Base-by-base conservation (phyloP, 345 rosid species). In the Hibiscus syriacus region DNA sequence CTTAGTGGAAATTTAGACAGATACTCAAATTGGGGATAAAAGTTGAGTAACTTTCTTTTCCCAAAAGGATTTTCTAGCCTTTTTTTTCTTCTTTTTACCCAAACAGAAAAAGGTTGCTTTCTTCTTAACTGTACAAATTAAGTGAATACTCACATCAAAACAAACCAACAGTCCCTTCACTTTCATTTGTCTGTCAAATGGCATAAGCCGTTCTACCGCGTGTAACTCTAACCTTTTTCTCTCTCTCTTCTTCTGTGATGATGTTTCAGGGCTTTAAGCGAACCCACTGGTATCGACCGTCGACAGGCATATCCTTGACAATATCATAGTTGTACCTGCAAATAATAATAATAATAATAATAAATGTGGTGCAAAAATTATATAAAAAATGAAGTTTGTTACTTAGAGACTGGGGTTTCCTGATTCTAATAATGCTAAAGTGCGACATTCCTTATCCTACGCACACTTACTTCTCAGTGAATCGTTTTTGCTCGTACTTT, bases 211-310 rank as follows among this genome's bases (percentile, higher is more conserved):
- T 70, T 66, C 64, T 53, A 64, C 76, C 64, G 45, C 66, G 23
- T 64, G 73, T 58, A 19, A 59, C 66, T 36, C 39, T 68, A 68
- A 48, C 71, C 11, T 11, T 41, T 41, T 2, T 2, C n/a, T n/a
- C n/a, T 45, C 16, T 45, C 26, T 20, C 30, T 43, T 26, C 6
- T 17, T 17, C 14, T 2, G 23, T 17, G 9, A 10, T 13, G 2
- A 34, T 10, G 6, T 45, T 39, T 73, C 61, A 75, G 34, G 74
- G 86, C 55, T 77, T 75, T 67, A 84, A 53, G 5, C 74, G 82
- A 79, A 80, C 67, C 95, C 95, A 88, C 76, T 82, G 70, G 87
- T 83, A 89, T 6, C 88, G 88, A 59, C 95, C 95, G 54, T 82
- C 68, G 45, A 89, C 72, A 27, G 95, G 92, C 78, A 52, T 67